These are phyloP conservation scores for Aureobasidium leucospermi DNA, from an alignment of 2,329 filamentous ascomycete genomes.

Conservation along the genomic window DNA sequence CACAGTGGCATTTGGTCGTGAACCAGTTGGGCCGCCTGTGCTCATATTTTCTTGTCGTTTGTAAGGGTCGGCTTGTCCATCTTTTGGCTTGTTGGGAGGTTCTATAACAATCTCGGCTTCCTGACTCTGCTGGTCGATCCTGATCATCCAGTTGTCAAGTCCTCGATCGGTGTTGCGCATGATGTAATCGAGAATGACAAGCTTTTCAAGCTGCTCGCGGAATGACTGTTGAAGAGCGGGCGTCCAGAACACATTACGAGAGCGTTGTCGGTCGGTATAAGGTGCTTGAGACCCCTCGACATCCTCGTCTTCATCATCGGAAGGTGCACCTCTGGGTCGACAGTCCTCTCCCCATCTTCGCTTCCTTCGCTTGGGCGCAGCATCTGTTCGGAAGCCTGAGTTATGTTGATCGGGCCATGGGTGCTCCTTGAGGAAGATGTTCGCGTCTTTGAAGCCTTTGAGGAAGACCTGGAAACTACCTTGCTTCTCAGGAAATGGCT, in stretches of 20 bases:
- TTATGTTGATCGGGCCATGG: conserved; percentile 91
- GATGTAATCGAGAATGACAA: conserved; percentile 96
- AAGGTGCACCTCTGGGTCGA: conserved; percentile 54
- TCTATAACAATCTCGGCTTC: conserved; percentile 82
- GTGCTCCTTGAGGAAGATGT: conserved; percentile 86
- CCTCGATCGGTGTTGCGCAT: conserved; percentile 98
- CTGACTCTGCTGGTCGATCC: conserved; percentile 78
- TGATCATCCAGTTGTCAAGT: conserved; percentile 99
- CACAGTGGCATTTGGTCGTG: conserved; percentile 6
- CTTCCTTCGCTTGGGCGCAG: conserved; percentile 60
- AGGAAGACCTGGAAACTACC: conserved; percentile 97
- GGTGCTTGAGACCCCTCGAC: conserved; percentile 22
- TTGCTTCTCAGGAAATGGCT: conserved; percentile 76
- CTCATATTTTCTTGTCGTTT: conserved; percentile 73
- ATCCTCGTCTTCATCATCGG: conserved; percentile 43
- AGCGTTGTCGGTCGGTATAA: conserved; percentile 20
- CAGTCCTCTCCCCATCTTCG: conserved; percentile 73
- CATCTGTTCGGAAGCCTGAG: conserved; percentile 58
- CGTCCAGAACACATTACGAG: conserved; percentile 71
- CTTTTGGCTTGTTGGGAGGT: conserved; percentile 56
- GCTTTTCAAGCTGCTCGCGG: conserved; percentile 88
- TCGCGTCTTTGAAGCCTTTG: conserved; percentile 95
- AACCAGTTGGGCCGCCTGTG: conserved; percentile 50
- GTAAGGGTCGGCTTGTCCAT: conserved; percentile 25
- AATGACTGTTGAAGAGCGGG: conserved; percentile 83